phyloP scores from a whole-genome alignment of 2,329 filamentous ascomycete species.

The Colletotrichum destructivum region DNA sequence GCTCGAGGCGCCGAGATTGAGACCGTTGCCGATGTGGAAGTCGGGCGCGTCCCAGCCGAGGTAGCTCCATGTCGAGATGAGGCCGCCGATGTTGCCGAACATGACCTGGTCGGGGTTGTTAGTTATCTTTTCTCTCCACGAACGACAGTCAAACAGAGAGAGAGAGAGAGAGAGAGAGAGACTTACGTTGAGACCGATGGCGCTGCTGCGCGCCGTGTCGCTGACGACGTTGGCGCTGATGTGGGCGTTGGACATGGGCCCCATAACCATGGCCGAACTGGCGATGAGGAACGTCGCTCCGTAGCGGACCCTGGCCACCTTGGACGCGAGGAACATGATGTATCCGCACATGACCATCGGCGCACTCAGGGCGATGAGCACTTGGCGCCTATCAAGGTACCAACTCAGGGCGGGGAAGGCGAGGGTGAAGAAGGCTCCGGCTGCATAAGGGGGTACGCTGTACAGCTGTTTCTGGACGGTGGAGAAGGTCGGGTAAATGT shows the following conservation, averaged over 20 bases:
- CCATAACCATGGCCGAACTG: slow-evolving; percentile 74
- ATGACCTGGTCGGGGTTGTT: slow-evolving; percentile 61
- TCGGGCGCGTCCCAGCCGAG: slow-evolving; percentile 74
- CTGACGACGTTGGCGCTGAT: slow-evolving; percentile 79
- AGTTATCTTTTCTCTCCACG: neutral
- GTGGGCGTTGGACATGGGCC: slow-evolving; percentile 77
- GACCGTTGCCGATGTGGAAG: slow-evolving; percentile 79
- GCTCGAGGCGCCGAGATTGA: slow-evolving; percentile 74
- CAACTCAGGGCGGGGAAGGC: slow-evolving; percentile 74
- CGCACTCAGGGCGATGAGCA: slow-evolving; percentile 72
- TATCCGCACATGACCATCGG: slow-evolving; percentile 79
- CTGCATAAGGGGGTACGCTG: slow-evolving; percentile 79
- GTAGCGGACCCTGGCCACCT: slow-evolving; percentile 70
- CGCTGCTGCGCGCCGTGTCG: slow-evolving; percentile 77
- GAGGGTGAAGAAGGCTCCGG: slow-evolving; percentile 78
- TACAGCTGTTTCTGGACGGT: slow-evolving; percentile 77
- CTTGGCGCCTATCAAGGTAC: slow-evolving; percentile 70
- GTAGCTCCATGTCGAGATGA: slow-evolving; percentile 78
- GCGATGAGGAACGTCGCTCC: slow-evolving; percentile 80
- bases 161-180: neutral
- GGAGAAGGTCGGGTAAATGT: slow-evolving; percentile 73
- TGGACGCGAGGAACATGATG: slow-evolving; percentile 77
- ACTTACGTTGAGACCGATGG: slow-evolving; percentile 70
- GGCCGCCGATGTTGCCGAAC: slow-evolving; percentile 80
- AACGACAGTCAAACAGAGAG: neutral